Evolutionary conservation across 164 flowering plant species (phyloP).

Genomic region (Paratinospora sagittata): DNA sequence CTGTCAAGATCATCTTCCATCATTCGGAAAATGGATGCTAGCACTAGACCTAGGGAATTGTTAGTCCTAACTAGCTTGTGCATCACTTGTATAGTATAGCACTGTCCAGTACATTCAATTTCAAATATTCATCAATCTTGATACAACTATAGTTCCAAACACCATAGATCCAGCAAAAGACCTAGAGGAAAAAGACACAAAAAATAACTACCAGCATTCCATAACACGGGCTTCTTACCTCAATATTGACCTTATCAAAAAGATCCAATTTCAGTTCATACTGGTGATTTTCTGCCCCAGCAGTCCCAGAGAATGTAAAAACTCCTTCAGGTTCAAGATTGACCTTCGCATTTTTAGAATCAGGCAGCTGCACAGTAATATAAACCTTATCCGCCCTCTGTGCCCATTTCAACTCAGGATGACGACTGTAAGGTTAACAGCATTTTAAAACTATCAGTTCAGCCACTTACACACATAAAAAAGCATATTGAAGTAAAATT

Average conservation of each 20-base stretch:
- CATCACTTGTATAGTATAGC: too few relatives aligned
- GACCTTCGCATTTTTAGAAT: slow-evolving; percentile 68
- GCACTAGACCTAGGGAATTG: too few relatives aligned
- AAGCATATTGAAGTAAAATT: background rate
- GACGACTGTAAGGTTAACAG: slow-evolving; percentile 40
- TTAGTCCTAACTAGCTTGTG: too few relatives aligned
- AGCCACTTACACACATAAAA: background rate
- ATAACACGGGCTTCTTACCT: slow-evolving; percentile 38
- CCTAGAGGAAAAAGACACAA: too few relatives aligned
- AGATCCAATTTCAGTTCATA: slow-evolving; percentile 82
- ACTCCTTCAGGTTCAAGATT: slow-evolving; percentile 79
- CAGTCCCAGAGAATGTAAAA: slow-evolving; percentile 66
- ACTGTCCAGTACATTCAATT: too few relatives aligned
- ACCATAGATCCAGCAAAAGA: too few relatives aligned
- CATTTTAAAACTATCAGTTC: background rate
- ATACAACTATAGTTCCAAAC: too few relatives aligned
- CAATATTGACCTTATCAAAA: slow-evolving; percentile 77
- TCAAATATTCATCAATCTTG: too few relatives aligned
- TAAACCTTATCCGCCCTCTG: slow-evolving; percentile 70
- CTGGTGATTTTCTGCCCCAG: slow-evolving; percentile 45
- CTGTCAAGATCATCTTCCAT: too few relatives aligned
- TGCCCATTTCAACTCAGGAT: slow-evolving; percentile 98
- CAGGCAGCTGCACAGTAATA: slow-evolving; percentile 64
- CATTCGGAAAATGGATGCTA: too few relatives aligned
- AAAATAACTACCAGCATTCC: background rate